Evolutionary conservation across 768 basidiomycete species (phyloP).

Genomic region (Calocybe cyanea): DNA sequence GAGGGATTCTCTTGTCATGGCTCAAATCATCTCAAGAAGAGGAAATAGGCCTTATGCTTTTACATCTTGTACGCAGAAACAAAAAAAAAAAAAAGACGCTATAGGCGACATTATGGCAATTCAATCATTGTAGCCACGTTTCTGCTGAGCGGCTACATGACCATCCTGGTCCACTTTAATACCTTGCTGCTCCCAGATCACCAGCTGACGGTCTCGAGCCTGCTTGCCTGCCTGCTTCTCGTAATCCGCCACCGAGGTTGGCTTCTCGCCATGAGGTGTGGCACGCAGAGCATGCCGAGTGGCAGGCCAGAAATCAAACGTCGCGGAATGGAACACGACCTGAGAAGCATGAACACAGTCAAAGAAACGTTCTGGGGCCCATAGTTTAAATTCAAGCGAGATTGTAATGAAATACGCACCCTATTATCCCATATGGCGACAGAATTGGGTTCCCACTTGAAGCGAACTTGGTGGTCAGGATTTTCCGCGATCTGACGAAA

Average conservation of each 20-base stretch:
- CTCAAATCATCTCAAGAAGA: too few species aligned
- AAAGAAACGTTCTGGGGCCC: neutral
- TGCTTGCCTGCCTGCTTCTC: constrained; percentile 57
- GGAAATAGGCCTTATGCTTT: neutral
- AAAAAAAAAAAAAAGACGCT: neutral
- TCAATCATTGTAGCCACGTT: constrained; percentile 63
- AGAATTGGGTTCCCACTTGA: constrained; percentile 73
- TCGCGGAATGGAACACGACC: constrained; percentile 76
- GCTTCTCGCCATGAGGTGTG: constrained; percentile 79
- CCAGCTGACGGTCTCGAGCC: constrained; percentile 71
- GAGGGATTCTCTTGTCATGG: neutral
- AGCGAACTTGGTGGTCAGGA: constrained; percentile 71
- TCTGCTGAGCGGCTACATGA: constrained; percentile 26
- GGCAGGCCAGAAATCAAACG: constrained; percentile 79
- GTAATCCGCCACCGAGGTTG: constrained; percentile 72
- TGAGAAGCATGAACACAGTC: constrained; percentile 24
- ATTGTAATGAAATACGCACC: constrained; percentile 31
- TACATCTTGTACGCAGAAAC: neutral
- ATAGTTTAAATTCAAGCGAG: neutral
- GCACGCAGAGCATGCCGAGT: constrained; percentile 76
- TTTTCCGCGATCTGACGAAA: constrained; percentile 69
- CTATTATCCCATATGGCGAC: constrained; percentile 89
- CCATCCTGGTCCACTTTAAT: constrained; percentile 32
- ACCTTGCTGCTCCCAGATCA: constrained; percentile 69
- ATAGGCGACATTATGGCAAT: neutral